Evolutionary conservation across 208 protist genomes (phyloP).

Genomic region (Leishmania tropica): DNA sequence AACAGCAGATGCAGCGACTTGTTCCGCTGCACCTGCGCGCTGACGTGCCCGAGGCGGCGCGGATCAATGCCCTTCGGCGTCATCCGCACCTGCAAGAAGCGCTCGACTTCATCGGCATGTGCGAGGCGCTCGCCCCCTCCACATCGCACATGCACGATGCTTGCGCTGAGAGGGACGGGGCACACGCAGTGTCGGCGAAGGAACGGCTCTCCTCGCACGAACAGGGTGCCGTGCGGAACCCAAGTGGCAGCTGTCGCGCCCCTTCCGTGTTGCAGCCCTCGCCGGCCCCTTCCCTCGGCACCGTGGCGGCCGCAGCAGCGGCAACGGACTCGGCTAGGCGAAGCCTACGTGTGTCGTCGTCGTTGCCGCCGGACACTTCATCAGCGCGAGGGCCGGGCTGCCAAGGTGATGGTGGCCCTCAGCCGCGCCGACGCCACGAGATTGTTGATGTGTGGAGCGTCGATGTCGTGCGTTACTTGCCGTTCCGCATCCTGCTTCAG

Average conservation of each 20-base stretch:
- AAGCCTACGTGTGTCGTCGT: neutral
- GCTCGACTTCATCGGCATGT: slow-evolving; percentile 18
- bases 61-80: slow-evolving; percentile 19
- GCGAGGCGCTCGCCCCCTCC: slow-evolving; percentile 4
- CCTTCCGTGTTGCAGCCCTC: neutral
- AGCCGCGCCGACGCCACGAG: slow-evolving; percentile 9
- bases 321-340: neutral
- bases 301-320: neutral
- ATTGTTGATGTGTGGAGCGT: slow-evolving; percentile 22
- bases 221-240: neutral
- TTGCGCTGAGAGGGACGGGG: neutral
- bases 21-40: slow-evolving; percentile 26
- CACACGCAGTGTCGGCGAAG: neutral
- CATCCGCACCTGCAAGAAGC: slow-evolving; percentile 18
- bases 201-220: neutral
- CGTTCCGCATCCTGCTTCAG: slow-evolving; percentile 43
- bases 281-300: neutral
- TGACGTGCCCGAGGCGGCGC: slow-evolving; percentile 17
- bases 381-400: neutral
- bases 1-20: neutral
- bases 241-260: neutral
- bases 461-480: slow-evolving; percentile 34
- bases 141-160: neutral
- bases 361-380: neutral
- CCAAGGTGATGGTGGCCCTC: neutral